These are phyloP conservation scores for Aschersonia sp. DNA, from an alignment of 2,329 filamentous ascomycete genomes.

Conservation along the genomic window DNA sequence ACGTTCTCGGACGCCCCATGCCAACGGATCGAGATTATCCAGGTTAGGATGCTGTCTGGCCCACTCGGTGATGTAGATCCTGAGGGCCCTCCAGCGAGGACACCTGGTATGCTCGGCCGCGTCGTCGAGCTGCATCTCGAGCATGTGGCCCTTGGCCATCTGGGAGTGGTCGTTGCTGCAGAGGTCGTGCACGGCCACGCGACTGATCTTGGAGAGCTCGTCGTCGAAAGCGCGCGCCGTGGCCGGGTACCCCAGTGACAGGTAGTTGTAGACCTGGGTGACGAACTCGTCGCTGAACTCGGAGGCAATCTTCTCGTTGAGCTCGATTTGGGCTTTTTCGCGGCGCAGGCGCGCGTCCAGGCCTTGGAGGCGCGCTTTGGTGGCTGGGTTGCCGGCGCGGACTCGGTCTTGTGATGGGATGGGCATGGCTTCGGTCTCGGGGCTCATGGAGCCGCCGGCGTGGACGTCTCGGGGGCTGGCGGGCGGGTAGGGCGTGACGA, in stretches of 20 bases:
- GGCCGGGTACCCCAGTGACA: conserved; percentile 82
- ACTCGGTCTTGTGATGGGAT: conserved; percentile 20
- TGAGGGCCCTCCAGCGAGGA: conserved; percentile 70
- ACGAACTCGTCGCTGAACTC: conserved; percentile 79
- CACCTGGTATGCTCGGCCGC: conserved; percentile 36
- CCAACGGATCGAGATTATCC: conserved; percentile 40
- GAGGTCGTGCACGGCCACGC: conserved; percentile 54
- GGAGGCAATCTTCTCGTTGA: conserved; percentile 35
- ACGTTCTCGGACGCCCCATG: conserved; percentile 54
- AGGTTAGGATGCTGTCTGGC: conserved; percentile 72
- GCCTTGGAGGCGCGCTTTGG: conserved; percentile 20
- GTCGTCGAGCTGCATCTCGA: conserved; percentile 32
- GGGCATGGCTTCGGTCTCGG: conserved; percentile 1
- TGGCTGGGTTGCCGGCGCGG: too few species aligned
- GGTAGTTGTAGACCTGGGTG: conserved; percentile 94
- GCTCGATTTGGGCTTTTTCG: conserved; percentile 34
- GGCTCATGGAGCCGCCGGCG: conserved; percentile 18
- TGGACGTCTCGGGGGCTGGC: conserved; percentile 27
- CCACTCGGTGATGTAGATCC: conserved; percentile 79
- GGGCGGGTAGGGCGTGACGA: conserved; percentile 33
- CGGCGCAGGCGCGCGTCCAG: conserved; percentile 34
- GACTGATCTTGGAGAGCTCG: conserved; percentile 71
- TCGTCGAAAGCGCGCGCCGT: conserved; percentile 72
- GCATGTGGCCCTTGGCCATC: conserved; percentile 59
- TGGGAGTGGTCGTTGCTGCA: conserved; percentile 51